Evolutionary conservation across 192 early-diverging fungal genomes (phyloP), one percentile per base, ranked within the genome.

Genomic region (Backusella psychrophila): DNA sequence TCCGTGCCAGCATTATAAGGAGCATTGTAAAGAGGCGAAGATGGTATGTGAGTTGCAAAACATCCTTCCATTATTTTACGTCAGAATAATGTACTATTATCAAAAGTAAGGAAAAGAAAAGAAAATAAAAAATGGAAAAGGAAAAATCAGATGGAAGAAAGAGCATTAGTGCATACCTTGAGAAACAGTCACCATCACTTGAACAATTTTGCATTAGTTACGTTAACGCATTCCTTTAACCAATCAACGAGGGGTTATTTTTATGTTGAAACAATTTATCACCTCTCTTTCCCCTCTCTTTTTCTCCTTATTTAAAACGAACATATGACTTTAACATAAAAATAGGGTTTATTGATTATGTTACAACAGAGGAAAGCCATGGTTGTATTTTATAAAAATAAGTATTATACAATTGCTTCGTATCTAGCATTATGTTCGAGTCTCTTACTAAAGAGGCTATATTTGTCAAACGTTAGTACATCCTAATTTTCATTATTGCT

Each of bases 351-450:
- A 49, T 49, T 49, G 46, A 17, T 49, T 49, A 49, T 49, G 19
- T 19, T 74, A 59, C 26, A 71, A 39, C n/a, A 73, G 23, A 6
- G 21, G 6, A 3, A 23, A 52, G 4, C 23, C 4, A 35, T 11
- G 53, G 11, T 59, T 59, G 26, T 59, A 59, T 59, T 59, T 59
- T 59, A 59, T 59, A 8, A 26, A 59, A 59, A 11, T 31, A 49
- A 59, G 12, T 35, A 7, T 41, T 31, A 71, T 42, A 35, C 23
- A 56, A 77, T 72, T 3, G 76, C 35, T 63, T 26, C 42, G 34
- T 78, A 78, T 26, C 44, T 35, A 39, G 56, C 59, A 66, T 74
- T 74, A 44, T 78, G 66, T 49, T 78, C 49, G 23, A 46, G 34
- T 34, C 77, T 73, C 23, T 78, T 66, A 26, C 56, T 42, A 44